Conservation (phyloP, 164 flowering plant genomes). For the Stephania cephalantha region DNA sequence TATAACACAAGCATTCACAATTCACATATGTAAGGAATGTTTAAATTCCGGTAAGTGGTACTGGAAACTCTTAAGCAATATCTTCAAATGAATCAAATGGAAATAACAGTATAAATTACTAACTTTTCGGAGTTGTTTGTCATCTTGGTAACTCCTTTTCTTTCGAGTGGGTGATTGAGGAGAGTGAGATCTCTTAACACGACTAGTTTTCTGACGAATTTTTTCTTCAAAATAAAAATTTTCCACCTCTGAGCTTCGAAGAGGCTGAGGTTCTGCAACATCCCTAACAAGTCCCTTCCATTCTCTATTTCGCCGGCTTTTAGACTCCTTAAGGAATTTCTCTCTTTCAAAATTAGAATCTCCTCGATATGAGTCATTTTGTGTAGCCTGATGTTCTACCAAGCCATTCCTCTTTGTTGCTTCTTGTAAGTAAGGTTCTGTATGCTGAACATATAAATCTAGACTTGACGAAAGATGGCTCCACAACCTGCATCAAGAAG, state of each 20-base stretch:
- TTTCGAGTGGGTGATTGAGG: constrained; percentile 32
- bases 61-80: not conserved
- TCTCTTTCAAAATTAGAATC: constrained; percentile 44
- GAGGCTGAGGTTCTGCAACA: constrained; percentile 50
- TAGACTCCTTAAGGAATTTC: constrained; percentile 28
- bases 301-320: constrained; percentile 48
- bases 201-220: constrained; percentile 23
- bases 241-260: constrained; percentile 43
- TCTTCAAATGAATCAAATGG: not conserved
- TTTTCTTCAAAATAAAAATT: constrained; percentile 29
- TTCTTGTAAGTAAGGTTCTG: constrained; percentile 33
- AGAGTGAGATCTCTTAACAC: constrained; percentile 34
- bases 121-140: constrained; percentile 39
- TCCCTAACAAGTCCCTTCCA: constrained; percentile 55
- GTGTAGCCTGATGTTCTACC: constrained; percentile 17
- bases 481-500: constrained; percentile 71
- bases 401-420: constrained; percentile 24
- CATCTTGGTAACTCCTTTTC: constrained; percentile 53
- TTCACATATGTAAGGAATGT: not conserved
- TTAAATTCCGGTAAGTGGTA: not conserved
- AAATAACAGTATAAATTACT: constrained; percentile 3
- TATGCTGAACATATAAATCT: constrained; percentile 45
- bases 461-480: constrained; percentile 66
- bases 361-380: constrained; percentile 19
- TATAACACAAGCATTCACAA: too few relatives aligned